Evolutionary conservation across 495 filamentous ascomycete genomes (phyloP), one percentile per base, ranked within the genome.

Genomic region (Beverwykella pulmonaria): DNA sequence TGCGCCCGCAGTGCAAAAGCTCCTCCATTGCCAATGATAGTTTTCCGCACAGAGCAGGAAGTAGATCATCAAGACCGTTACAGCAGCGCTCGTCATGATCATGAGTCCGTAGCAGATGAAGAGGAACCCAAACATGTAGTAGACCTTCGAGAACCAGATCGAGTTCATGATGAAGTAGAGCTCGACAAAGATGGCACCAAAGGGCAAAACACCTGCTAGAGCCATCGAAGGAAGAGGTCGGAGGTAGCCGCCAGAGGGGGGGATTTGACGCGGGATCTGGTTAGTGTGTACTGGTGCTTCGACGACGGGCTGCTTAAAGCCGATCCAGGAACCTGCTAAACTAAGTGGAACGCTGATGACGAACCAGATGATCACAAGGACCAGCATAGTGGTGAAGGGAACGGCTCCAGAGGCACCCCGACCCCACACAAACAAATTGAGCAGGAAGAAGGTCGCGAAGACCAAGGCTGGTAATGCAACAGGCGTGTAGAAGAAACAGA

Each of bases 111-210:
- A 98, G 83, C 92, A 96, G 56, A 98, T 80, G 82, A 98, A 98
- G 41, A 98, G 82, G 83, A 98, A 98, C 29, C 94, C 94, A 70
- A 98, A 98, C 94, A 98, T 98, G 82, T 98, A 98, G 82, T 98
- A 98, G 61, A 98, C 91, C 81, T 93, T 93, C 81, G 87, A 90
- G 77, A 92, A 93, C 94, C 94, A 98, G 73, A 98, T 91, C 10
- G 89, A 92, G 78, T 87, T 93, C 90, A 97, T 94, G 79, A 98
- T 97, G 78, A 96, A 97, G 83, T 94, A 96, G 15, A 98, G 87
- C 77, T 98, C 95, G 44, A 98, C 92, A 66, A 96, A 96, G 78
- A 98, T 97, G 49, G 94, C 92, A 49, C 88, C 91, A 70, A 98
- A 98, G 12, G 95, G 95, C 15, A 97, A 82, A 54, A 97, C 87